A percentile compares a stretch with the other conserved stretches of the same genome.
Conservation (phyloP, 371 early-diverging fungal genomes). For the Zychaea mexicana region DNA sequence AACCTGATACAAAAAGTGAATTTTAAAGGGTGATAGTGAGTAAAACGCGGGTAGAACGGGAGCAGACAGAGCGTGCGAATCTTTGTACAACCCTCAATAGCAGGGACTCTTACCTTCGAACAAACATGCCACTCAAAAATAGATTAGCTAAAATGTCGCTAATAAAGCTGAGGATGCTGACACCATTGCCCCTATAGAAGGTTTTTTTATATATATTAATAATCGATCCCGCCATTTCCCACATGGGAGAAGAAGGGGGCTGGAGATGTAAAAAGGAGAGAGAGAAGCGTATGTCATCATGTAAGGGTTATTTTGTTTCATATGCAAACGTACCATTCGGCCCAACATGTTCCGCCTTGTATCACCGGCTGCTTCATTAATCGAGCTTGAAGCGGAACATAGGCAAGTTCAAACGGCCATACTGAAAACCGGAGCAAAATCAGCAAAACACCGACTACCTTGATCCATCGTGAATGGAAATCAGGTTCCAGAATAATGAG, state of each 20-base stretch:
- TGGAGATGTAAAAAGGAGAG: too few species aligned
- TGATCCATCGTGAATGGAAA: constrained; percentile 39
- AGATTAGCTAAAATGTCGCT: constrained; percentile 46
- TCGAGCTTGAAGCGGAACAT: constrained; percentile 20
- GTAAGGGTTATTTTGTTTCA: background rate
- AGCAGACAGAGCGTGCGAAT: too few species aligned
- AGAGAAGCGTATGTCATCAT: too few species aligned
- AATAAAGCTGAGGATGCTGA: constrained; percentile 46
- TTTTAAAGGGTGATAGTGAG: too few species aligned
- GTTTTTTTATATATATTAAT: background rate
- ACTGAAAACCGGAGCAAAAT: constrained; percentile 42
- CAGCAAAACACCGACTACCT: constrained; percentile 30
- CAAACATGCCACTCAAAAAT: constrained; percentile 53
- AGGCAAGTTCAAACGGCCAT: constrained; percentile 50
- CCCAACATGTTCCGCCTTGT: constrained; percentile 43
- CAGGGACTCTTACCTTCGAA: constrained; percentile 20
- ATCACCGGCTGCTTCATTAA: constrained; percentile 10
- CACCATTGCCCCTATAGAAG: constrained; percentile 38
- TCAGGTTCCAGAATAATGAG: constrained; percentile 39
- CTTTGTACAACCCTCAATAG: too few species aligned
- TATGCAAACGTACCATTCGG: constrained; percentile 41
- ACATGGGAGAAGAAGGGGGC: background rate
- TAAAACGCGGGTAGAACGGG: too few species aligned
- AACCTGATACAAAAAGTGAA: constrained; percentile 22
- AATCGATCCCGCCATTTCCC: background rate